Evolutionary conservation across 768 basidiomycete genomes (phyloP), one percentile per base, ranked within the genome.

Genomic region (Gloeopeniophorella convolvens): DNA sequence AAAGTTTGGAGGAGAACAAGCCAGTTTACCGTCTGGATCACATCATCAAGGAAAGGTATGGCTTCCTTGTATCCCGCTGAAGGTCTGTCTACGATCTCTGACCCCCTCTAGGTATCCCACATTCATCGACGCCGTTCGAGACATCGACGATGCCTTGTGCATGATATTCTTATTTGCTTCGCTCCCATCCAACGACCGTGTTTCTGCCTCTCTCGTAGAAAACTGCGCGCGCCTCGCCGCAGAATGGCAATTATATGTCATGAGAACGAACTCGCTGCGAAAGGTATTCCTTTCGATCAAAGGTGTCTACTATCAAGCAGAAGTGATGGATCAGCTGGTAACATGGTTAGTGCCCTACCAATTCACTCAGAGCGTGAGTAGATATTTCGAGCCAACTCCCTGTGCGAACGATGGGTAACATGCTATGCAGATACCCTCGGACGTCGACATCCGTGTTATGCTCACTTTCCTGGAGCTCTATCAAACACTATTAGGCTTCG

Each of bases 371-470:
- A 84, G 77, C 58, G 93, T 96, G 61, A 48, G 80, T 67, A 16
- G 20, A 9, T 5, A 12, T 48, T 34, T 36, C 10, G 48, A 46
- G 40, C 46, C 13, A 41, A 36, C 13, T 12, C 16, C 32, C 28
- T 56, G 53, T 48, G 27, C 24, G 24, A 21, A 13, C 15, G n/a
- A 37, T 23, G 18, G 34, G 30, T 54, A 37, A 54, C 40, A 6
- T 10, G 9, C 30, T 11, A 48, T 18, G 1, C 57, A 97, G 92
- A 83, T 97, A 54, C 96, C 96, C 6, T 67, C 82, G 30, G 95
- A 98, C 63, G 95, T 99, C 48, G 96, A 99, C 65, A 85, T 96
- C 63, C 87, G 96, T 35, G 96, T 99, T 42, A 93, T 99, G 84
- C 69, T 96, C 53, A 99, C 96, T 6, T 99, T 99, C 73, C 71